Percentiles rank a stretch among this genome's conserved stretches.
These are phyloP conservation scores for Boechera stricta DNA, from an alignment of 345 rosid genomes.

Conservation along the genomic window DNA sequence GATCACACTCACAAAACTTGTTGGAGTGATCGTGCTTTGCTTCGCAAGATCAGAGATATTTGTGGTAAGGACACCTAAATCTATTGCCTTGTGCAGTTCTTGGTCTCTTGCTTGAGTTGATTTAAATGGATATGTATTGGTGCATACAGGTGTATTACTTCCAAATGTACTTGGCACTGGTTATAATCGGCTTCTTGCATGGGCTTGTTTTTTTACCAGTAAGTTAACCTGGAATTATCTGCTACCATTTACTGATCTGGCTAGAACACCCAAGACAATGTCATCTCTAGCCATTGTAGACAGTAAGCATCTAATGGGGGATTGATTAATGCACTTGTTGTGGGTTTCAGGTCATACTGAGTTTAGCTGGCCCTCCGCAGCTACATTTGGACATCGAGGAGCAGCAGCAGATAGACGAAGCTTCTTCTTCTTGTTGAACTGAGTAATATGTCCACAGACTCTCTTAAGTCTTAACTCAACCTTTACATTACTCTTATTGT, in stretches of 20 bases:
- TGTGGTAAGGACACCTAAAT: slow-evolving; percentile 63
- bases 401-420: slow-evolving; percentile 39
- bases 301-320: slow-evolving; percentile 16
- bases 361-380: slow-evolving; percentile 77
- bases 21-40: slow-evolving; percentile 87
- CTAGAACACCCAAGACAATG: slow-evolving; percentile 28
- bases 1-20: slow-evolving; percentile 89
- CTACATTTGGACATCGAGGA: slow-evolving; percentile 42
- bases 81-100: slow-evolving; percentile 15
- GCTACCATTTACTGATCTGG: slow-evolving; percentile 16
- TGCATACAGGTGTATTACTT: slow-evolving; percentile 85
- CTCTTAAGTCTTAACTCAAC: slow-evolving; percentile 22
- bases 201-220: slow-evolving; percentile 94
- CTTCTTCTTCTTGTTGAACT: slow-evolving; percentile 53
- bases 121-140: slow-evolving; percentile 38
- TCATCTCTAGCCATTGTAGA: slow-evolving; percentile 18
- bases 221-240: slow-evolving; percentile 47
- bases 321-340: slow-evolving; percentile 24
- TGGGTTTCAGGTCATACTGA: slow-evolving; percentile 74
- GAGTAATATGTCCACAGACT: slow-evolving; percentile 32
- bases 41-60: slow-evolving; percentile 88
- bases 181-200: slow-evolving; percentile 84
- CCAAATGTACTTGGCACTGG: slow-evolving; percentile 91
- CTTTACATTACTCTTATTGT: slow-evolving; percentile 14
- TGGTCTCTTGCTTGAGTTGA: slow-evolving; percentile 32